Evolutionary conservation across 306 rosid species (phyloP), one percentile per base, ranked within the genome.

Genomic region (Astragalus membranaceus): DNA sequence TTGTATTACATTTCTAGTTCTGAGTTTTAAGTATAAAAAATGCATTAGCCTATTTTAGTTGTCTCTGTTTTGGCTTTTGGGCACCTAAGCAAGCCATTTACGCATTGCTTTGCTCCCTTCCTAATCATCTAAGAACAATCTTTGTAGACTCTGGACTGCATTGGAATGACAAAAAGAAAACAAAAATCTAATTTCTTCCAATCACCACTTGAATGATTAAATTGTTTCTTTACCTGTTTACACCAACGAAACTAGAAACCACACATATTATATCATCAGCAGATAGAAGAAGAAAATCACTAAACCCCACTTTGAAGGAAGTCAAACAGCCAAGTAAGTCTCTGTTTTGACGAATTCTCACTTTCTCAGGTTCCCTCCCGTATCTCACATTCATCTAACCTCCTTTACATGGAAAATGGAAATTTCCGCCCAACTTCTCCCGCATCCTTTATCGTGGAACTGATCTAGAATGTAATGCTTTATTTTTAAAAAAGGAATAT

Each of bases 321-420:
- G 23, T 30, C 37, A 51, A 51, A 36, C 16, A 37, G 23, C 0
- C 3, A 0, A 36, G 20, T 12, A 69, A 13, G n/a, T n/a, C 10
- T 10, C 3, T 29, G 29, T 78, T 75, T 78, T 78, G 75, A 70
- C 78, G 4, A 46, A 6, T 78, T 78, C 75, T 35, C n/a, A n/a
- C 5, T 26, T 26, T 26, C 30, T 26, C 3, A 26, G 30, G 36
- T 73, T n/a, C 69, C n/a, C n/a, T n/a, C 69, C 44, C 42, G 11
- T 1, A 46, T 33, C 12, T 11, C 49, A 15, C 7, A 12, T 61
- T 15, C 23, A 11, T 43, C 12, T 26, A 35, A 39, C 49, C 3
- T 52, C 30, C 37, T 65, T 41, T 51, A 59, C 59, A 42, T 17
- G 42, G 48, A 49, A 60, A 62, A 26, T 33, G 67, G 67, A 77